Evolutionary conservation across 352 stramenopile species (phyloP), one percentile per base, ranked within the genome.

Genomic region (Phytophthora podocarpi): DNA sequence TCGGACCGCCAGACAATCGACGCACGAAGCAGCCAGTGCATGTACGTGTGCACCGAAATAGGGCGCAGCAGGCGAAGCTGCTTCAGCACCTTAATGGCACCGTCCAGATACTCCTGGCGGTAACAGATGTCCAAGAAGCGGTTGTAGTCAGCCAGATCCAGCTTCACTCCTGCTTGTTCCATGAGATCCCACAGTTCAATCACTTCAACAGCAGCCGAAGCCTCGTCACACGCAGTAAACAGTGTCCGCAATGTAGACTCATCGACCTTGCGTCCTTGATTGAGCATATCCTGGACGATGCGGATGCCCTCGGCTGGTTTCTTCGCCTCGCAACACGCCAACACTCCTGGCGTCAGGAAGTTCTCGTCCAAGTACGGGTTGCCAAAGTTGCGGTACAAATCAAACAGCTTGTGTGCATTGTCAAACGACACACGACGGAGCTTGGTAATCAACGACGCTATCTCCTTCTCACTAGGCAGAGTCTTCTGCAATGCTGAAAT

Each of bases 381-480:
- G 34, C 86, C 86, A 62, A 89, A 93, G 70, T 93, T 92, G 23
- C 86, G 83, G 58, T 93, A 95, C 35, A 95, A 68, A 54, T 95
- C 84, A 51, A 95, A 95, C 26, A 95, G 67, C 51, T 72, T 84
- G 52, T 91, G 80, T 20, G 82, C 85, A 57, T 90, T 82, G 36
- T 80, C 56, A 54, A 95, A 95, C 50, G 86, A 93, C 43, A 90
- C 73, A 20, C 64, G 66, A 40, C 83, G 81, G 15, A 93, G 71
- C 27, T 86, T 84, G 5, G 57, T 64, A 5, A 91, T 84, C 8
- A 93, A 51, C 28, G 63, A 36, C 6, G 74, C 84, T 45, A 93
- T 87, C 42, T 89, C 80, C 16, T 80, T 67, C 21, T 85, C 80
- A 31, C 74, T 88, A 11, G 84, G 84, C 18, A 93, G 50, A 27